Evolutionary conservation across 1,284 basidiomycete species (phyloP).

Genomic region (Singerocomus rubriflavus): DNA sequence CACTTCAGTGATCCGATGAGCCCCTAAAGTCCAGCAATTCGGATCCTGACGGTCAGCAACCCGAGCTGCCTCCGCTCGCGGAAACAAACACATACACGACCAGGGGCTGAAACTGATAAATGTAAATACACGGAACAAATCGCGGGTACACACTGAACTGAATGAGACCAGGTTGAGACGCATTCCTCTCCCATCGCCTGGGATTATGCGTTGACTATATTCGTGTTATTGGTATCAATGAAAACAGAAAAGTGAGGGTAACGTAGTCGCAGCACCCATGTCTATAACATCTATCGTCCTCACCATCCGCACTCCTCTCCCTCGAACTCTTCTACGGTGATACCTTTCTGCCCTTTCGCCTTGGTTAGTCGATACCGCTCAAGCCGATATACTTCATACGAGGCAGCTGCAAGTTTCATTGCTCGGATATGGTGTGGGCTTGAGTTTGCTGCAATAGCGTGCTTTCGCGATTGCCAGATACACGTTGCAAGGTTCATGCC

Average conservation of each 20-base stretch:
- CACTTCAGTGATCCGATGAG: background rate
- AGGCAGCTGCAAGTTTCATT: conserved; percentile 73
- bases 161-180: no score
- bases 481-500: conserved; percentile 92
- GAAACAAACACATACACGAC: background rate
- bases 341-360: conserved; percentile 48
- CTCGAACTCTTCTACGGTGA: conserved; percentile 58
- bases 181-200: no score
- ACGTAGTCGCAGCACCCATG: no score
- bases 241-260: no score
- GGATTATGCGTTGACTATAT: no score
- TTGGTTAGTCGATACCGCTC: conserved; percentile 76
- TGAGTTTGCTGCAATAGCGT: conserved; percentile 77
- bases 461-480: conserved; percentile 86
- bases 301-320: conserved; percentile 74
- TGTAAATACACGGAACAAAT: no score
- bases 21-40: background rate
- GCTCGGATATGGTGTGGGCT: conserved; percentile 79
- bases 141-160: no score
- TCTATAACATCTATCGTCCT: conserved; percentile 1
- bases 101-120: no score
- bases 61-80: background rate
- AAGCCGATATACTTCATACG: conserved; percentile 78
- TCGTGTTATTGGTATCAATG: no score
- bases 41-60: background rate